These are phyloP conservation scores for Hirsutella thompsonii DNA, from an alignment of 2,329 filamentous ascomycete genomes.

Conservation along the genomic window DNA sequence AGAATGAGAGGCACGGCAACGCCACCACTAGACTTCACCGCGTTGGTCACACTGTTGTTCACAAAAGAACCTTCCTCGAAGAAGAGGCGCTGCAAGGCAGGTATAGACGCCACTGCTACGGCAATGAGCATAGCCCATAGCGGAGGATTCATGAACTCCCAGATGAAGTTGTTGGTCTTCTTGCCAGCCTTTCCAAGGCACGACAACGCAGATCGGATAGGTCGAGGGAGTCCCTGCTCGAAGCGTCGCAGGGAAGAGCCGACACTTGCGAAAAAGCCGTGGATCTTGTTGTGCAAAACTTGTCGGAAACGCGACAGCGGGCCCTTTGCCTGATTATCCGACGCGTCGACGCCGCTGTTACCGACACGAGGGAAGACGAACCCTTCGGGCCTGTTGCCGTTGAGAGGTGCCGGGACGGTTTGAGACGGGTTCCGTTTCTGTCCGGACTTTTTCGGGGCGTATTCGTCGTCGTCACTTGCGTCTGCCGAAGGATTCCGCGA, in stretches of 20 bases:
- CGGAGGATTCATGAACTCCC: conserved; percentile 96
- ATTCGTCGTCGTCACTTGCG: conserved; percentile 35
- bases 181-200: conserved; percentile 19
- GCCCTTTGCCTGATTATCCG: conserved; percentile 17
- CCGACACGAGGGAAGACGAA: conserved; percentile 49
- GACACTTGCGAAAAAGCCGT: conserved; percentile 10
- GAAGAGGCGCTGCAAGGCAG: conserved; percentile 69
- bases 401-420: conserved; percentile 15
- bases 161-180: conserved; percentile 51
- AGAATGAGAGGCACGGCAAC: conserved; percentile 93
- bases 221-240: conserved; percentile 26
- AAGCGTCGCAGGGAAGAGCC: conserved; percentile 11
- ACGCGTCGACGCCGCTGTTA: conserved; percentile 25
- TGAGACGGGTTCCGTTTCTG: conserved; percentile 10
- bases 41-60: conserved; percentile 83
- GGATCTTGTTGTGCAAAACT: conserved; percentile 15
- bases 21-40: conserved; percentile 70
- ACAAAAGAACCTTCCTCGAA: conserved; percentile 84
- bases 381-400: conserved; percentile 34
- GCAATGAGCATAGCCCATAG: conserved; percentile 93
- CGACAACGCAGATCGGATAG: conserved; percentile 23
- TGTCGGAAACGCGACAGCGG: conserved; percentile 23
- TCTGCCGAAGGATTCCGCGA: conserved; percentile 36
- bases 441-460: conserved; percentile 17
- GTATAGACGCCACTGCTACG: conserved; percentile 83